Percentiles rank a stretch among this genome's conserved stretches.
These are phyloP conservation scores for Tulasnella sp. DNA, from an alignment of 768 basidiomycete species.

Conservation along the genomic window DNA sequence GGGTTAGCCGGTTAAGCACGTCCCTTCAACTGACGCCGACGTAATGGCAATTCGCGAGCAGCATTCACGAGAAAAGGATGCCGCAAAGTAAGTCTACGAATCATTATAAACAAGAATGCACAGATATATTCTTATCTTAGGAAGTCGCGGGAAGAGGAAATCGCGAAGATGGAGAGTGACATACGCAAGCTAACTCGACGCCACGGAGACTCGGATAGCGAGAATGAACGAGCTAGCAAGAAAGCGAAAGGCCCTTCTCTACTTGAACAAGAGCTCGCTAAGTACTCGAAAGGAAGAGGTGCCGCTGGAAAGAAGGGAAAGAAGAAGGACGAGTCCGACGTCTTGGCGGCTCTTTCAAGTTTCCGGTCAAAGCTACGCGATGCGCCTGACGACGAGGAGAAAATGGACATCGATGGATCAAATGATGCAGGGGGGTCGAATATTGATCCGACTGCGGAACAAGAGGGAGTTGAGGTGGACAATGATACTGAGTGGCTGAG, in stretches of 20 bases:
- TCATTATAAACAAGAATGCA: neutral
- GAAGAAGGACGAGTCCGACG: slow-evolving; percentile 64
- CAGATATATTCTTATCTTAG: slow-evolving; percentile 32
- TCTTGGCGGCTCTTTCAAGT: slow-evolving; percentile 57
- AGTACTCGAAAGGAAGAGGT: slow-evolving; percentile 63
- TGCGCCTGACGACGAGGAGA: slow-evolving; percentile 28
- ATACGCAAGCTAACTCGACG: slow-evolving; percentile 68
- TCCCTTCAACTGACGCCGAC: slow-evolving; percentile 35
- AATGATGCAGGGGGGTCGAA: slow-evolving; percentile 24
- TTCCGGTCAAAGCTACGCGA: slow-evolving; percentile 64
- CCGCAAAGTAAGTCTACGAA: slow-evolving; percentile 44
- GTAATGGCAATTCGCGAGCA: slow-evolving; percentile 66
- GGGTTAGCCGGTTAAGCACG: neutral
- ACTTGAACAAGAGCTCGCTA: slow-evolving; percentile 72
- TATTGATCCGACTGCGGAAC: slow-evolving; percentile 32
- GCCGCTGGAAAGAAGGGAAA: slow-evolving; percentile 37
- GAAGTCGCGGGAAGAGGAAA: slow-evolving; percentile 59
- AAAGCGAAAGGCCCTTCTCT: slow-evolving; percentile 51
- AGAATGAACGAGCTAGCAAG: slow-evolving; percentile 55
- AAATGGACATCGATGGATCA: slow-evolving; percentile 21
- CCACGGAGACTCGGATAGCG: slow-evolving; percentile 42
- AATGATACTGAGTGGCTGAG: slow-evolving; percentile 65
- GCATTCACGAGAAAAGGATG: slow-evolving; percentile 62
- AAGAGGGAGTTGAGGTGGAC: slow-evolving; percentile 63
- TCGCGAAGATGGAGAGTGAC: slow-evolving; percentile 81